Evolutionary conservation across 2,329 filamentous ascomycete genomes (phyloP).

Genomic region (Epichloe uncinata): DNA sequence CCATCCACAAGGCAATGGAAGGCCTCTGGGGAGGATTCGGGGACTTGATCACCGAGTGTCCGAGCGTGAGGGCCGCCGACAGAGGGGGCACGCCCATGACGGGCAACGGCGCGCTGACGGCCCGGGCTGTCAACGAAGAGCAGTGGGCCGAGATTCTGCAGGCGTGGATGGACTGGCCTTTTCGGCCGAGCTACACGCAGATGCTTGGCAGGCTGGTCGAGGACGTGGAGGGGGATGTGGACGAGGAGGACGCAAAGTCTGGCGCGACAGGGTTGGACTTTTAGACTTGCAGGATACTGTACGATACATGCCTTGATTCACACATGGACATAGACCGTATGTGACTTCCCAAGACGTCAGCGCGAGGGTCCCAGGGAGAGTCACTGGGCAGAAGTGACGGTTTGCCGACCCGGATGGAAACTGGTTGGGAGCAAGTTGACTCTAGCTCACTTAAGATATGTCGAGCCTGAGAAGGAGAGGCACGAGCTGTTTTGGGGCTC

Average conservation of each 20-base stretch:
- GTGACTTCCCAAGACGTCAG: background rate
- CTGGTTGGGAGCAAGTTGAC: background rate
- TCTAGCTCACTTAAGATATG: background rate
- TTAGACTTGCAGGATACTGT: too few relatives aligned
- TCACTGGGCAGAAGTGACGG: too few relatives aligned
- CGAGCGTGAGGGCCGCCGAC: conserved; percentile 32
- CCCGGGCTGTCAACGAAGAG: conserved; percentile 34
- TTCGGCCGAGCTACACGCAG: conserved; percentile 36
- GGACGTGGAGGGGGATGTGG: conserved; percentile 12
- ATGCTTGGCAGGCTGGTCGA: conserved; percentile 30
- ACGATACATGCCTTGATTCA: too few relatives aligned
- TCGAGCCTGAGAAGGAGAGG: background rate
- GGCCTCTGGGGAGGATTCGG: conserved; percentile 45
- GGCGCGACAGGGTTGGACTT: conserved; percentile 6
- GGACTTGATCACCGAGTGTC: conserved; percentile 35
- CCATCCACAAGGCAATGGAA: conserved; percentile 33
- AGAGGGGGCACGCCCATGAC: conserved; percentile 31
- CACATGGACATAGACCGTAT: too few relatives aligned
- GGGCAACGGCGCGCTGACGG: conserved; percentile 27
- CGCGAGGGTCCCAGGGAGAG: background rate
- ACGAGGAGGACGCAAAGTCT: conserved; percentile 15
- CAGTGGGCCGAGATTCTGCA: conserved; percentile 47
- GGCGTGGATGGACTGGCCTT: conserved; percentile 54
- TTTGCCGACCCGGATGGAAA: too few relatives aligned
- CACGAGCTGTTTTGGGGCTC: background rate